These are phyloP conservation scores for Fraxinus xanthoxyloides DNA, from an alignment of 305 asterid genomes.

Conservation along the genomic window DNA sequence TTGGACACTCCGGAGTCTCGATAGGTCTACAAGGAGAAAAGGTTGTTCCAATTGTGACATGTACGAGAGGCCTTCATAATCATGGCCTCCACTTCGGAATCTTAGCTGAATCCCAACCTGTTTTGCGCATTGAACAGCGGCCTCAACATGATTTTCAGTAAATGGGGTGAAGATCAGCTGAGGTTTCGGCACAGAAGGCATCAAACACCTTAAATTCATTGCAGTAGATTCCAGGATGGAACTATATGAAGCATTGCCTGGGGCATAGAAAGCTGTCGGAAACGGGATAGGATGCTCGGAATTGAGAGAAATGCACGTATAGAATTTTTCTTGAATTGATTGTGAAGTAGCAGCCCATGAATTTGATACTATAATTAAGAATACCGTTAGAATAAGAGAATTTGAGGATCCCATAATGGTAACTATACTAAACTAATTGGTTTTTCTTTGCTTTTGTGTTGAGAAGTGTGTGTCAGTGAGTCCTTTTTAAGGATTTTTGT, in stretches of 20 bases:
- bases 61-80: slow-evolving; percentile 71
- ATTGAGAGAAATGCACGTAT: slow-evolving; percentile 55
- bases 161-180: slow-evolving; percentile 65
- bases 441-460: background rate
- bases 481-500: slow-evolving; percentile 26
- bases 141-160: slow-evolving; percentile 60
- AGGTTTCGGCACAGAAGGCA: slow-evolving; percentile 55
- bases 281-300: slow-evolving; percentile 63
- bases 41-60: slow-evolving; percentile 38
- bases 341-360: slow-evolving; percentile 33
- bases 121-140: slow-evolving; percentile 54
- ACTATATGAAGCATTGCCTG: slow-evolving; percentile 51
- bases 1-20: slow-evolving; percentile 42
- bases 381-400: slow-evolving; percentile 27
- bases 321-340: slow-evolving; percentile 45
- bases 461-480: background rate
- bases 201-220: slow-evolving; percentile 56
- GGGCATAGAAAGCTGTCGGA: slow-evolving; percentile 55
- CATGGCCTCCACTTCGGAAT: slow-evolving; percentile 76
- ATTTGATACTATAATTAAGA: slow-evolving; percentile 17
- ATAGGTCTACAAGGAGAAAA: slow-evolving; percentile 49
- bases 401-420: slow-evolving; percentile 33
- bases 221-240: slow-evolving; percentile 54
- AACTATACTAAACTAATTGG: background rate
- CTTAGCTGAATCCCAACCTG: slow-evolving; percentile 45